phyloP scores from a whole-genome alignment of 352 stramenopile genomes.

The Phytopythium vexans region DNA sequence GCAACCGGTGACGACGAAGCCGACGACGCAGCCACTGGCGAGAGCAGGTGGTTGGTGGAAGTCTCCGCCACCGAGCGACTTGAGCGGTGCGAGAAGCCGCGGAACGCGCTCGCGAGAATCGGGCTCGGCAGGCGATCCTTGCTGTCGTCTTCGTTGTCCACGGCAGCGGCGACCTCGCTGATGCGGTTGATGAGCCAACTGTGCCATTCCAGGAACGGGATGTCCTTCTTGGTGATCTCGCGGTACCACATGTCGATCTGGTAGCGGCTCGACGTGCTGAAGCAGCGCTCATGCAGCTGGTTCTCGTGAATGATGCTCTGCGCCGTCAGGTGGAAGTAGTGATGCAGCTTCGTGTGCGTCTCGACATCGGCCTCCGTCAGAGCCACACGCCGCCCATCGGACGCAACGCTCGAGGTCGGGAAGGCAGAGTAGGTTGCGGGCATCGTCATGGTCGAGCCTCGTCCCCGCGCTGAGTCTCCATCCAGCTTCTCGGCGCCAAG shows the following conservation, averaged over 20 bases:
- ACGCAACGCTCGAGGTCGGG: slow-evolving; percentile 18
- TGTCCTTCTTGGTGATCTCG: slow-evolving; percentile 60
- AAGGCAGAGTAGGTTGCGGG: slow-evolving; percentile 34
- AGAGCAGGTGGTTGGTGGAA: neutral
- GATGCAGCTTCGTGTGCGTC: slow-evolving; percentile 81
- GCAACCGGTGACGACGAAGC: slow-evolving; percentile 10
- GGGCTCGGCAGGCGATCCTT: slow-evolving; percentile 5
- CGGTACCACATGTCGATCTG: slow-evolving; percentile 85
- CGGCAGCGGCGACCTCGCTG: slow-evolving; percentile 44
- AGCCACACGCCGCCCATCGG: slow-evolving; percentile 32
- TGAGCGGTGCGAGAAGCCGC: slow-evolving; percentile 14
- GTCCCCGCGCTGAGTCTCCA: slow-evolving; percentile 6
- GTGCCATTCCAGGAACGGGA: slow-evolving; percentile 81
- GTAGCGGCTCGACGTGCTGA: slow-evolving; percentile 76
- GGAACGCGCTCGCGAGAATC: slow-evolving; percentile 13
- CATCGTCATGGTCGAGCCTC: slow-evolving; percentile 16
- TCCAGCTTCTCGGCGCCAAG: neutral
- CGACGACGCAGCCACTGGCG: slow-evolving; percentile 17
- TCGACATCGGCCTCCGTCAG: slow-evolving; percentile 56
- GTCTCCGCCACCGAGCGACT: neutral
- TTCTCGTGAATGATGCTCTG: slow-evolving; percentile 88
- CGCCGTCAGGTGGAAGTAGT: slow-evolving; percentile 86
- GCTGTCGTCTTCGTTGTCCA: slow-evolving; percentile 30
- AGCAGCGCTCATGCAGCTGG: slow-evolving; percentile 72
- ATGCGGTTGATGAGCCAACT: slow-evolving; percentile 85